phyloP scores from a whole-genome alignment of 192 early-diverging fungal species.

The Anaeromyces robustus region DNA sequence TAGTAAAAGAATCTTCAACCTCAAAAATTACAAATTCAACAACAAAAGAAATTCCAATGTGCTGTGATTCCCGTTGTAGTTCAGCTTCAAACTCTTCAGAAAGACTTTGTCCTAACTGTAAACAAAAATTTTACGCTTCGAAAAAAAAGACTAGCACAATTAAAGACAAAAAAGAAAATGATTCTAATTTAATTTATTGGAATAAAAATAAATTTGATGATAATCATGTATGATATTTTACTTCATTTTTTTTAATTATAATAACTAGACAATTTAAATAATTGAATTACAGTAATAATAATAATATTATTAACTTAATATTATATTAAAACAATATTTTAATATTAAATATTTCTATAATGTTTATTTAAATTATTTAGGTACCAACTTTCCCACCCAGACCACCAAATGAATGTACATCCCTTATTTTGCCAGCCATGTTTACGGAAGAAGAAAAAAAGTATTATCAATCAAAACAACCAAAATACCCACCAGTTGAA shows the following conservation, averaged over 20 bases:
- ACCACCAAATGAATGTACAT: not conserved
- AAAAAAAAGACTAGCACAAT: not conserved
- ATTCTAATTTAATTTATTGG: not conserved
- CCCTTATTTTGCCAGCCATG: not conserved
- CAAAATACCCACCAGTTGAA: not conserved
- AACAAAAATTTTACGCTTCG: not conserved
- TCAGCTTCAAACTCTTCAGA: not conserved
- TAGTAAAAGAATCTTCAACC: no score
- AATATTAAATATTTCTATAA: no score
- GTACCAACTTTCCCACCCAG: not conserved
- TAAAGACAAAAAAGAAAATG: not conserved
- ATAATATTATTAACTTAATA: no score
- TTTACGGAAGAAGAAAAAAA: not conserved
- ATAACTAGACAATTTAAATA: no score
- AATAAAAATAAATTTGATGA: not conserved
- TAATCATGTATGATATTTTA: not conserved
- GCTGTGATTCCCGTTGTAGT: not conserved
- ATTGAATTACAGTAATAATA: no score
- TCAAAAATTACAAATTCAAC: not conserved
- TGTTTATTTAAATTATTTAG: not conserved
- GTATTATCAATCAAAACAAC: not conserved
- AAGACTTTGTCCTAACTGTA: not conserved
- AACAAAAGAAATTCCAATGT: not conserved
- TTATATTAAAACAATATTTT: no score
- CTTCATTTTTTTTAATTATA: not conserved